Conservation (phyloP, 345 rosid genomes). For the Syzygium grande region DNA sequence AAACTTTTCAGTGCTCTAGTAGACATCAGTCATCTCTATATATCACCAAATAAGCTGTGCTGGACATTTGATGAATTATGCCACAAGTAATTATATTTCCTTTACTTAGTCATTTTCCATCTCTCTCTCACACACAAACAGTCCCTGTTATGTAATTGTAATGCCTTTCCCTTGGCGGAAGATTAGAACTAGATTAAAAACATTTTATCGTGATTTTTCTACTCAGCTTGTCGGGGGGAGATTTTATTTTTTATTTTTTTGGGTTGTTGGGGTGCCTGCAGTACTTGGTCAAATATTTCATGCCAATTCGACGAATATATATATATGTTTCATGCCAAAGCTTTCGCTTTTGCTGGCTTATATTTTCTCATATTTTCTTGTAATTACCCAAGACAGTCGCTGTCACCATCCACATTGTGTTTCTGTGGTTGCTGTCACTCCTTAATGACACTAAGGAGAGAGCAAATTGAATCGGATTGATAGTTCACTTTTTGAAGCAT, state of each 20-base stretch:
- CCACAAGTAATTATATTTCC: conserved; percentile 38
- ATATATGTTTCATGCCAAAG: too few species aligned
- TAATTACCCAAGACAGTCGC: too few species aligned
- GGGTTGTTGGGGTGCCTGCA: neutral
- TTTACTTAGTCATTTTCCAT: neutral
- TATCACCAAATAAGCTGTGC: conserved; percentile 74
- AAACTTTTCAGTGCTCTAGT: conserved; percentile 54
- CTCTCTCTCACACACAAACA: neutral
- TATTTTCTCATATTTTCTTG: too few species aligned
- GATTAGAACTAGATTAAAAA: neutral
- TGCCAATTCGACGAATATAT: too few species aligned
- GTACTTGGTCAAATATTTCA: neutral
- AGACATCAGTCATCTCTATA: conserved; percentile 56
- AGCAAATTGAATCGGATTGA: too few species aligned
- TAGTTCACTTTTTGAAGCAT: too few species aligned
- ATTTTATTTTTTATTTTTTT: neutral
- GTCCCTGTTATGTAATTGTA: neutral
- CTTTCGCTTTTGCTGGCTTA: too few species aligned
- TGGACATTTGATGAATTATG: too few species aligned
- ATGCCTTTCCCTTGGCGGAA: neutral
- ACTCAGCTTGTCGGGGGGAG: neutral
- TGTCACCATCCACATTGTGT: neutral
- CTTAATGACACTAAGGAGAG: too few species aligned
- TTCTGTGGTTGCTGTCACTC: too few species aligned
- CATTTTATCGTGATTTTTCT: neutral